Percentiles rank a stretch among this genome's conserved stretches.
phyloP scores from a whole-genome alignment of 2,329 filamentous ascomycete genomes.

The Neopestalotiopsis rosae region DNA sequence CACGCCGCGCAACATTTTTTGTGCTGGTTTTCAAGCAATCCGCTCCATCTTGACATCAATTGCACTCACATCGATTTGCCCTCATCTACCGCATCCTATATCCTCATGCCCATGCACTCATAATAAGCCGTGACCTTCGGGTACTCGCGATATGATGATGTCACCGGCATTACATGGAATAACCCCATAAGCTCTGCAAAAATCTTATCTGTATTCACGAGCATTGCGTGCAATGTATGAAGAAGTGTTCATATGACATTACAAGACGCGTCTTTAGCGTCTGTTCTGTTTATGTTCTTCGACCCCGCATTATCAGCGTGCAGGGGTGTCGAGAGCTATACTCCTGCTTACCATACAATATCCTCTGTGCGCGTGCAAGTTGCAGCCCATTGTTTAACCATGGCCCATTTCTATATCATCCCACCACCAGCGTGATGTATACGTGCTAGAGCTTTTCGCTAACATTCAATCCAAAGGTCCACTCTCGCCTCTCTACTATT shows the following conservation, averaged over 20 bases:
- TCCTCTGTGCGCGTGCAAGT: background rate
- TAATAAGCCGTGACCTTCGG: background rate
- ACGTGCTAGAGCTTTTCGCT: constrained; percentile 30
- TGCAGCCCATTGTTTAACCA: background rate
- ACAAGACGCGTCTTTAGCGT: background rate
- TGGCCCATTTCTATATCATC: background rate
- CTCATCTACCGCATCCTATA: background rate
- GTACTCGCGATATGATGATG: background rate
- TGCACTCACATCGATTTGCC: background rate
- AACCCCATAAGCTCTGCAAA: background rate
- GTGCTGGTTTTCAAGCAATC: background rate
- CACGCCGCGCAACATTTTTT: background rate
- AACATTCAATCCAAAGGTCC: constrained; percentile 61
- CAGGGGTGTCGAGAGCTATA: background rate
- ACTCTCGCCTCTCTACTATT: constrained; percentile 78
- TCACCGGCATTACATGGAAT: background rate
- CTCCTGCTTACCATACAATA: background rate
- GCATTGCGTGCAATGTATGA: background rate
- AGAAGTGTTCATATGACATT: background rate
- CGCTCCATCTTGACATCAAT: background rate
- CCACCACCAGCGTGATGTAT: background rate
- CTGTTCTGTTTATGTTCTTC: background rate
- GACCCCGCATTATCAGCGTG: background rate
- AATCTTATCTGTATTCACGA: background rate
- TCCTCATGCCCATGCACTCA: background rate